Evolutionary conservation across 139 green algal species (phyloP).

Genomic region (Chlorella sp.): DNA sequence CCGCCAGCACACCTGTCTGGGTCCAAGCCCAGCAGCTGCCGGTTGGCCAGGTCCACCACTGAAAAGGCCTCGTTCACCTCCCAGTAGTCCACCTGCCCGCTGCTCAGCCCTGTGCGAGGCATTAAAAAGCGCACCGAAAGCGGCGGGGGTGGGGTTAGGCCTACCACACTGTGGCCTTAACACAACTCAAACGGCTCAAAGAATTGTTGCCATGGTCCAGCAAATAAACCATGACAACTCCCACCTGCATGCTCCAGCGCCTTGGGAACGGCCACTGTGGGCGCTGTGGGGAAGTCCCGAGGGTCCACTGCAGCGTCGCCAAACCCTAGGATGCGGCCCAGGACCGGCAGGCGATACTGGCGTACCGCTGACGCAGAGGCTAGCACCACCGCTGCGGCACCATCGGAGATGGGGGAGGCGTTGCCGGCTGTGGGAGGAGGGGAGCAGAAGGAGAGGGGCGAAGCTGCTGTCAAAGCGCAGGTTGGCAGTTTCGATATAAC

Average conservation of each 20-base stretch:
- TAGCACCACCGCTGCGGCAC: conserved; percentile 90
- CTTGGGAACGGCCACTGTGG: conserved; percentile 74
- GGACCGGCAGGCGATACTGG: conserved; percentile 55
- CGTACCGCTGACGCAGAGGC: conserved; percentile 48
- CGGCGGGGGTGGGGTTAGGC: too few species aligned
- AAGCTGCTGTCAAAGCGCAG: too few species aligned
- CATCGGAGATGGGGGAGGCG: conserved; percentile 86
- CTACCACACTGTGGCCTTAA: too few species aligned
- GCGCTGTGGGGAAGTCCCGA: conserved; percentile 85
- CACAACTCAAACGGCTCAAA: too few species aligned
- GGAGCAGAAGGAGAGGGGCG: too few species aligned
- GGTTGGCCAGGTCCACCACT: conserved; percentile 83
- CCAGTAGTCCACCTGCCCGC: conserved; percentile 75
- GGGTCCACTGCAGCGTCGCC: conserved; percentile 81
- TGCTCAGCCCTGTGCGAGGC: conserved; percentile 16
- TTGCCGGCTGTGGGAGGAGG: conserved; percentile 87
- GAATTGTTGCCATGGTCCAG: too few species aligned
- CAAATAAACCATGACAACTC: background rate
- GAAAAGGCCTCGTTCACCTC: conserved; percentile 97
- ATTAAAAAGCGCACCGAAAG: too few species aligned
- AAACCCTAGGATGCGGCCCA: conserved; percentile 75
- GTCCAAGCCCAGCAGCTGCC: conserved; percentile 62
- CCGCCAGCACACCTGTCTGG: conserved; percentile 29
- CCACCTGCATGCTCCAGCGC: conserved; percentile 59
- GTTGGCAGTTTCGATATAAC: too few species aligned